Evolutionary conservation across 768 basidiomycete species (phyloP).

Genomic region (Lentinula raphanica): DNA sequence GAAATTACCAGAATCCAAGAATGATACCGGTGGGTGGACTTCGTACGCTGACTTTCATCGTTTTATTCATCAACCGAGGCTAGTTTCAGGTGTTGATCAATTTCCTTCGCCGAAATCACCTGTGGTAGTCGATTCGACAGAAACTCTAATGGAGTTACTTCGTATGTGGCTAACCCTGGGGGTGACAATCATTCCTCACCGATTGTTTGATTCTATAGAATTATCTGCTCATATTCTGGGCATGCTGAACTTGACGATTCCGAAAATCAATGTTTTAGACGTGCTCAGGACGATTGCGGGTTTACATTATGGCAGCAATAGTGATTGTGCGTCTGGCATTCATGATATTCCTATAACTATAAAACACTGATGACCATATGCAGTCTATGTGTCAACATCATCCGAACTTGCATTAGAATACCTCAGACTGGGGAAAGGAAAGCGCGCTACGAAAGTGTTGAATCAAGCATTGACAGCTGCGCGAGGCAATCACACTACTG

Average conservation of each 20-base stretch:
- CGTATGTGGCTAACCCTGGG: background rate
- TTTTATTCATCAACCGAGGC: too few relatives aligned
- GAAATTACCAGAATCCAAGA: constrained; percentile 37
- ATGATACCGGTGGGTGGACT: constrained; percentile 21
- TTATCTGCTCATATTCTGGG: constrained; percentile 60
- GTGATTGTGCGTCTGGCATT: constrained; percentile 41
- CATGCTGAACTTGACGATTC: constrained; percentile 58
- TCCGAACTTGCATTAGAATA: constrained; percentile 78
- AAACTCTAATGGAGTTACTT: background rate
- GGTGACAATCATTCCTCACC: background rate
- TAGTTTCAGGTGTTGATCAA: constrained; percentile 6
- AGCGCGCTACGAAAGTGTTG: constrained; percentile 63
- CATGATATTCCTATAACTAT: background rate
- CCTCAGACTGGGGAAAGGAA: constrained; percentile 66
- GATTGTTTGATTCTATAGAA: constrained; percentile 37
- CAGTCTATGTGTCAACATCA: constrained; percentile 61
- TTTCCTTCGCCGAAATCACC: background rate
- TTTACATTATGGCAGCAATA: constrained; percentile 31
- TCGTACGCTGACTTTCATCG: background rate
- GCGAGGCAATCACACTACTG: constrained; percentile 39
- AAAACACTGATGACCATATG: background rate
- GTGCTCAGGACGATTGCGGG: constrained; percentile 59
- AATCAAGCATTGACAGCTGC: constrained; percentile 46
- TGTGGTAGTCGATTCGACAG: background rate
- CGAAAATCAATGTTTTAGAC: constrained; percentile 64